Evolutionary conservation across 2,329 filamentous ascomycete species (phyloP).

Genomic region (Cladosporium sp.): DNA sequence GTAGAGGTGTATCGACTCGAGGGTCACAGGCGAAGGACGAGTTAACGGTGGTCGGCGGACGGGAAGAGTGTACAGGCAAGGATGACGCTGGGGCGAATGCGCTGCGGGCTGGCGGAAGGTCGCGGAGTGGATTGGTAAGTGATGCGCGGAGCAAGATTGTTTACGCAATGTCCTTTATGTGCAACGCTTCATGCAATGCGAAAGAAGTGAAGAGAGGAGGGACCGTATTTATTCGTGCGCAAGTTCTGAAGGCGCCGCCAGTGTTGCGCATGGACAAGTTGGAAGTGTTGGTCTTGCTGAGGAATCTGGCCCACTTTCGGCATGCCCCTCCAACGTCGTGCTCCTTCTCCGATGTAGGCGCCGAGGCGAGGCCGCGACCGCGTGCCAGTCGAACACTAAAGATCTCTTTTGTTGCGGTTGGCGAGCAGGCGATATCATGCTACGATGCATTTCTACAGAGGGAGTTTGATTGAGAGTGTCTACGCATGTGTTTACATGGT

Average conservation of each 20-base stretch:
- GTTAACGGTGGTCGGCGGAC: not conserved
- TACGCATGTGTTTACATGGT: too few relatives aligned
- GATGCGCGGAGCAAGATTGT: not conserved
- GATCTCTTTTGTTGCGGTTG: too few relatives aligned
- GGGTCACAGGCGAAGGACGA: not conserved
- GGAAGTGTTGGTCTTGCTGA: not conserved
- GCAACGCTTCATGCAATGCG: not conserved
- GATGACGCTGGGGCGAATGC: constrained; percentile 9
- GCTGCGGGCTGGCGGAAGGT: not conserved
- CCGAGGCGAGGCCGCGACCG: not conserved
- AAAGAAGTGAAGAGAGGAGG: not conserved
- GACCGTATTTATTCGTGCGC: not conserved
- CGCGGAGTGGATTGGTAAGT: not conserved
- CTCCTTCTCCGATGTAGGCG: not conserved
- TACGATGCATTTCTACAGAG: too few relatives aligned
- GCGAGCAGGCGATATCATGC: too few relatives aligned
- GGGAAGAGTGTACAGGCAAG: not conserved
- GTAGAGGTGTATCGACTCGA: not conserved
- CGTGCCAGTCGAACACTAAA: not conserved
- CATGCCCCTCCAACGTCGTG: not conserved
- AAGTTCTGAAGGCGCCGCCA: too few relatives aligned
- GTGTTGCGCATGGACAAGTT: too few relatives aligned
- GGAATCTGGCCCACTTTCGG: not conserved
- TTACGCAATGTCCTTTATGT: not conserved
- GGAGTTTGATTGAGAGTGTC: too few relatives aligned